phyloP scores from a whole-genome alignment of 345 rosid genomes.

The Salix arbutifolia region DNA sequence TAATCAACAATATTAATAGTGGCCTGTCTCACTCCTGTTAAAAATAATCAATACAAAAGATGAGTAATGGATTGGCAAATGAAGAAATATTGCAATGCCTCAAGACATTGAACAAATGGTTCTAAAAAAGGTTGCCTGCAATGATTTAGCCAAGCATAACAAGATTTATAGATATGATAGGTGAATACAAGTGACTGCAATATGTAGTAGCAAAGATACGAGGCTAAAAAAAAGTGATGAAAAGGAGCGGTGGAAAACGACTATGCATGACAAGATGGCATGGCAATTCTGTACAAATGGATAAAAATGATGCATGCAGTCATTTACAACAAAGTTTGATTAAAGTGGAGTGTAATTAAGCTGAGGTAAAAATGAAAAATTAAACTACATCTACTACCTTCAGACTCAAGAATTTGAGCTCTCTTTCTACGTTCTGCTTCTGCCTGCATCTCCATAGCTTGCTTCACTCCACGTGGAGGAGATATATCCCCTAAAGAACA shows the following conservation, averaged over 20 bases:
- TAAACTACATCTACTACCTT: slow-evolving; percentile 34
- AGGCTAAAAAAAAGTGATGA: no score
- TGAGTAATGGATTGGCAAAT: background rate
- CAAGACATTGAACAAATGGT: background rate
- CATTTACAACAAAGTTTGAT: background rate
- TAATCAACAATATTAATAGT: slow-evolving; percentile 43
- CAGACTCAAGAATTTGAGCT: slow-evolving; percentile 91
- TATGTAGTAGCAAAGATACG: no score
- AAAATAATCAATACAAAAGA: background rate
- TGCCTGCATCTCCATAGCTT: slow-evolving; percentile 99
- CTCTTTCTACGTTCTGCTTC: slow-evolving; percentile 96
- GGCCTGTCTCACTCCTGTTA: slow-evolving; percentile 60
- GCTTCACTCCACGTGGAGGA: slow-evolving; percentile 87
- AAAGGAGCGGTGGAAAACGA: no score
- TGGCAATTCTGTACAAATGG: background rate
- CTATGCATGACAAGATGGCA: background rate
- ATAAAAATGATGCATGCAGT: background rate
- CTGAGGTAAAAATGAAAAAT: background rate
- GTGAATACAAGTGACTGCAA: no score
- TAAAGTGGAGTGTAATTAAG: background rate
- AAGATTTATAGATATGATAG: no score
- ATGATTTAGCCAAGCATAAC: no score
- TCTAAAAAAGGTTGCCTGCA: no score
- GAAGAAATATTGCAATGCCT: slow-evolving; percentile 2
- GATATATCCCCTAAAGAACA: slow-evolving; percentile 82